Evolutionary conservation across 2,329 filamentous ascomycete genomes (phyloP).

Genomic region (Fusarium chlamydosporum): DNA sequence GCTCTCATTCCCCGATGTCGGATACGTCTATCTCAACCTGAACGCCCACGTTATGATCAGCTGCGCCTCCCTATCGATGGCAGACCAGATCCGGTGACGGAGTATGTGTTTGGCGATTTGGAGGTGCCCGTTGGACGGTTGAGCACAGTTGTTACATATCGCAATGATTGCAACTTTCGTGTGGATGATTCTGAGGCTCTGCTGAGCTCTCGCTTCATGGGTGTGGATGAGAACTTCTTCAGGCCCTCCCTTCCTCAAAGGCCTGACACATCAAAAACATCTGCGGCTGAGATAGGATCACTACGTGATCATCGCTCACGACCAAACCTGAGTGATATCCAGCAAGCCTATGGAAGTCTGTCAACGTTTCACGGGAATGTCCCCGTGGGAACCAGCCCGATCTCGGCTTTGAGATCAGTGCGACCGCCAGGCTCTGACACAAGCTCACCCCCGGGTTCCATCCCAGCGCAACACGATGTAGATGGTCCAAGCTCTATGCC

Average conservation of each 20-base stretch:
- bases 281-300: slow-evolving; percentile 76
- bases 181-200: slow-evolving; percentile 93
- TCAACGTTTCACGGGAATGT: slow-evolving; percentile 91
- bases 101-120: slow-evolving; percentile 85
- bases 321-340: slow-evolving; percentile 68
- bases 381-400: slow-evolving; percentile 83
- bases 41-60: slow-evolving; percentile 72
- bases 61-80: slow-evolving; percentile 64
- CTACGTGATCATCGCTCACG: slow-evolving; percentile 74
- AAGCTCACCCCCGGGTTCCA: slow-evolving; percentile 70
- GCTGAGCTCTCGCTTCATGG: slow-evolving; percentile 93
- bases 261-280: slow-evolving; percentile 54
- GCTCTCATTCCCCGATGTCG: slow-evolving; percentile 84
- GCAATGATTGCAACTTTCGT: slow-evolving; percentile 89
- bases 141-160: slow-evolving; percentile 84
- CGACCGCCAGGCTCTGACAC: slow-evolving; percentile 72
- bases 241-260: slow-evolving; percentile 79
- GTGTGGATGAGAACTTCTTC: slow-evolving; percentile 89
- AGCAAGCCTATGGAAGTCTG: slow-evolving; percentile 89
- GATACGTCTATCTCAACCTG: slow-evolving; percentile 74
- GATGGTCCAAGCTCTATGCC: slow-evolving; percentile 68
- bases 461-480: slow-evolving; percentile 61
- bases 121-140: slow-evolving; percentile 90
- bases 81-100: slow-evolving; percentile 68
- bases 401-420: slow-evolving; percentile 83